A percentile compares a stretch with the other conserved stretches of the same genome.
Evolutionary conservation across 108 stramenopile genomes (phyloP).

Genomic region (Cylindrotheca fusiformis): DNA sequence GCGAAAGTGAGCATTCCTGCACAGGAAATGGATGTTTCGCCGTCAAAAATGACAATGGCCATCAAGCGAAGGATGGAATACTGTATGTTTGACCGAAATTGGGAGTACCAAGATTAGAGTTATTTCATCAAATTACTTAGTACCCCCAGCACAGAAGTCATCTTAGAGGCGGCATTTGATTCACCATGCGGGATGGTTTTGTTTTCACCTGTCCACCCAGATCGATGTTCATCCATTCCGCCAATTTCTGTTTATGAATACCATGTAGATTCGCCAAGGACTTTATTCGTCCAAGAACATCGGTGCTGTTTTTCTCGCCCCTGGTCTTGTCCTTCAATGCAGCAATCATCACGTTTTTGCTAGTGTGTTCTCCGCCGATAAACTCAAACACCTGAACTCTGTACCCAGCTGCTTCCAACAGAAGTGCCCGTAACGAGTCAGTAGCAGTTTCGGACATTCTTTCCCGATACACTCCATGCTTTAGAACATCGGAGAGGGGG

Average conservation of each 20-base stretch:
- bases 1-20: too few relatives aligned
- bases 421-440: constrained; percentile 68
- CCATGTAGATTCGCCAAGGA: constrained; percentile 59
- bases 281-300: constrained; percentile 39
- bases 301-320: not conserved
- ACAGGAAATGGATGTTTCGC: too few relatives aligned
- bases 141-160: too few relatives aligned
- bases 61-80: too few relatives aligned
- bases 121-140: too few relatives aligned
- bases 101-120: too few relatives aligned
- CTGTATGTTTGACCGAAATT: too few relatives aligned
- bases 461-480: constrained; percentile 73
- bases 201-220: not conserved
- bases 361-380: constrained; percentile 81
- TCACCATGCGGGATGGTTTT: not conserved
- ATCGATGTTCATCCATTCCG: constrained; percentile 46
- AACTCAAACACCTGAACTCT: constrained; percentile 87
- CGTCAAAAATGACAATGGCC: too few relatives aligned
- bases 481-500: constrained; percentile 54
- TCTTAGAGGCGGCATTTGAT: not conserved
- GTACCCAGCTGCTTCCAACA: constrained; percentile 84
- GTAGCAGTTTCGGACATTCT: constrained; percentile 77
- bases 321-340: constrained; percentile 35
- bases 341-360: constrained; percentile 88
- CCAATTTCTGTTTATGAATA: constrained; percentile 56